Percentiles rank a stretch among this genome's conserved stretches.
Conservation (phyloP, 139 green algal species). For the Picocystis salinarum region DNA sequence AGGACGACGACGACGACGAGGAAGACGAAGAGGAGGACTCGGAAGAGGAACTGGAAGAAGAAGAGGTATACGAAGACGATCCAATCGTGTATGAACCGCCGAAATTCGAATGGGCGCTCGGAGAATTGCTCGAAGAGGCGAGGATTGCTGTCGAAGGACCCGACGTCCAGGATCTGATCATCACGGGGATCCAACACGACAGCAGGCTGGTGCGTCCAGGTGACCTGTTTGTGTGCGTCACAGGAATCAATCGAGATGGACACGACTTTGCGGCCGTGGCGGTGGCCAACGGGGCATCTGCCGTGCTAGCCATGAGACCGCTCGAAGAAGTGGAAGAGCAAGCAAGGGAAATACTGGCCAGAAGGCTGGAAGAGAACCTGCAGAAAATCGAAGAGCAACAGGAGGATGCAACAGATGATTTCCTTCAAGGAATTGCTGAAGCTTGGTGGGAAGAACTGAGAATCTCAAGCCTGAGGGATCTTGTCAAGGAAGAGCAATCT, state of each 20-base stretch:
- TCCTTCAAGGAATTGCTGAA: constrained; percentile 28
- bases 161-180: background rate
- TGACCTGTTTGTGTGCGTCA: constrained; percentile 25
- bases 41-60: background rate
- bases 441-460: no score
- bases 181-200: no score
- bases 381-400: constrained; percentile 11
- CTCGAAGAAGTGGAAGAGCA: constrained; percentile 12
- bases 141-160: background rate
- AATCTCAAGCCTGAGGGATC: no score
- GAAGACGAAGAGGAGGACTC: background rate
- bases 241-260: constrained; percentile 12
- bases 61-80: background rate
- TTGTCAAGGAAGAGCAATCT: no score
- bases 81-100: background rate
- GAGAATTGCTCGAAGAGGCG: background rate
- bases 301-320: no score
- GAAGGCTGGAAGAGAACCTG: constrained; percentile 10
- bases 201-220: constrained; percentile 6
- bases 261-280: constrained; percentile 17
- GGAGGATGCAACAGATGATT: constrained; percentile 13
- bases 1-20: background rate
- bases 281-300: constrained; percentile 8
- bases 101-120: background rate
- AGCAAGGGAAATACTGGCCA: constrained; percentile 6